Evolutionary conservation across 2,329 filamentous ascomycete species (phyloP).

Genomic region (Alternaria conjuncta): DNA sequence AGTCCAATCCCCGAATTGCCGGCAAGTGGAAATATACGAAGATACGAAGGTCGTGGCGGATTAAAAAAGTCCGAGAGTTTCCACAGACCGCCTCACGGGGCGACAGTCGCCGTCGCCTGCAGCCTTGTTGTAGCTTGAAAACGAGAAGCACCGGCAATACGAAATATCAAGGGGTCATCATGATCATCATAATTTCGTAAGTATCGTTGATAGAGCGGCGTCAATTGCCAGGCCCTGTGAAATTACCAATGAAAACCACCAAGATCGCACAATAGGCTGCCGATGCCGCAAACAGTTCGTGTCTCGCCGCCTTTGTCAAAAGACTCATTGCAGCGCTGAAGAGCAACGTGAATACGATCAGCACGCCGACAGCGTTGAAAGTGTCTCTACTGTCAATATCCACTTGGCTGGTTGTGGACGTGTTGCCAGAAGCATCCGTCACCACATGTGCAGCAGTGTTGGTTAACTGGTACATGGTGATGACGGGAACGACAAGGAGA

Average conservation of each 20-base stretch:
- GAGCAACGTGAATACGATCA: constrained; percentile 52
- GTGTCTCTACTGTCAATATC: constrained; percentile 35
- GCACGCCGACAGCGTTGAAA: constrained; percentile 50
- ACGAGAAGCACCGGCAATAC: no score
- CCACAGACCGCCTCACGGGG: neutral
- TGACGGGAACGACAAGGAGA: constrained; percentile 50
- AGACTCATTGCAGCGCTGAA: constrained; percentile 48
- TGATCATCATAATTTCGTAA: neutral
- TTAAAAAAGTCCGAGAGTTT: neutral
- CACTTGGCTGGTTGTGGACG: neutral
- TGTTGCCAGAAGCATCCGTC: neutral
- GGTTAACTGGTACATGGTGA: constrained; percentile 50
- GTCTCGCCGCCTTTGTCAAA: constrained; percentile 44
- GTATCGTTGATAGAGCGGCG: neutral
- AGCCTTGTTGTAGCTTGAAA: neutral
- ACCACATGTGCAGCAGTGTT: constrained; percentile 13
- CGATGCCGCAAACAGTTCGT: constrained; percentile 49
- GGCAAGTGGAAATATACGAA: neutral
- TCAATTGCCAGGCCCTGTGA: constrained; percentile 43
- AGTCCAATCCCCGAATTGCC: neutral
- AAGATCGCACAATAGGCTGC: constrained; percentile 50
- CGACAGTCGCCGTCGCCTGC: neutral
- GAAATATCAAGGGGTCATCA: no score
- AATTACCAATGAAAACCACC: constrained; percentile 51
- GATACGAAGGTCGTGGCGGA: neutral